phyloP scores from a whole-genome alignment of 2,329 filamentous ascomycete genomes.

The Stagonosporopsis vannaccii region DNA sequence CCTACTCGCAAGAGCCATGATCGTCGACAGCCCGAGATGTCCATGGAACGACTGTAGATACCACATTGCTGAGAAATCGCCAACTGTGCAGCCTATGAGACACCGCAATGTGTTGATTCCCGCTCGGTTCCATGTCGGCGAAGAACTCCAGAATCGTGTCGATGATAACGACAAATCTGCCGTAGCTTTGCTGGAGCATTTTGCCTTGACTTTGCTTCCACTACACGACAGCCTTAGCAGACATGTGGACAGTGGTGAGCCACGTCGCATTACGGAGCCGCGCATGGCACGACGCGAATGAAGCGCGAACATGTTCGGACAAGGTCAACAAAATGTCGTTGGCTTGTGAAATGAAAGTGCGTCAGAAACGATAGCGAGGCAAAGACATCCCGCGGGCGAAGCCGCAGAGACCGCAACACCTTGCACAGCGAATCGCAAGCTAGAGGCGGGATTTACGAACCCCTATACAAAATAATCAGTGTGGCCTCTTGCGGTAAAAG shows the following conservation, averaged over 20 bases:
- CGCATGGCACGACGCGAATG: not conserved
- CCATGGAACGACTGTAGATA: constrained; percentile 59
- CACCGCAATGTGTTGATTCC: constrained; percentile 64
- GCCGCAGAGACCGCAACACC: constrained; percentile 1
- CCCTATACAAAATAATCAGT: not conserved
- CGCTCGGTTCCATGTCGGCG: constrained; percentile 58
- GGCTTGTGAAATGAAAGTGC: not conserved
- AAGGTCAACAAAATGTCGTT: not conserved
- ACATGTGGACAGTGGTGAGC: not conserved
- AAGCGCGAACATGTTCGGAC: not conserved
- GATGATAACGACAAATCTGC: not conserved
- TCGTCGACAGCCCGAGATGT: constrained; percentile 55
- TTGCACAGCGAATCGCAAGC: not conserved
- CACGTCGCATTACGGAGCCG: not conserved
- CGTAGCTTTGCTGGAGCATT: constrained; percentile 10
- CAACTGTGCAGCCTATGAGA: constrained; percentile 62
- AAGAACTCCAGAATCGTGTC: constrained; percentile 48
- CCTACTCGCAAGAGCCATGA: constrained; percentile 60
- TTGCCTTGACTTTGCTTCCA: not conserved
- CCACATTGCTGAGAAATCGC: constrained; percentile 67
- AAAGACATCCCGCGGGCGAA: not conserved
- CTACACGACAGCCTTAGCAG: constrained; percentile 6
- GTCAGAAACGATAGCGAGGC: not conserved
- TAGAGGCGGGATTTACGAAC: not conserved
- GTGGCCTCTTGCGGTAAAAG: not conserved